Evolutionary conservation across 257 asterid genomes (phyloP).

Genomic region (Jacaranda mimosifolia): DNA sequence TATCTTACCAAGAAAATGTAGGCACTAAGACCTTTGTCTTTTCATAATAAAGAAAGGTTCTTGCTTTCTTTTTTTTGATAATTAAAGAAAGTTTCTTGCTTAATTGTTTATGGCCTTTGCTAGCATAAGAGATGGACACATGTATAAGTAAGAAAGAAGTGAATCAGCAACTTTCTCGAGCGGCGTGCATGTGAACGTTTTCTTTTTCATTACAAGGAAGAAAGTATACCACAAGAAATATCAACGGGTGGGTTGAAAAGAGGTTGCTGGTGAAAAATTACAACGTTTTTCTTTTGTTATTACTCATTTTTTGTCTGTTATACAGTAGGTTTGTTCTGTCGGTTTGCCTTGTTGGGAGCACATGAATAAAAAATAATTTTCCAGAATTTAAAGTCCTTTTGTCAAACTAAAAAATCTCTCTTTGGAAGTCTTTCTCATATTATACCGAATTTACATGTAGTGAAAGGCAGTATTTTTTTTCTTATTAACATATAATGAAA

Average conservation of each 20-base stretch:
- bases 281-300: slow-evolving; percentile 42
- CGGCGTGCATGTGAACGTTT: slow-evolving; percentile 65
- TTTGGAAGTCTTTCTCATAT: neutral
- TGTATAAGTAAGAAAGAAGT: slow-evolving; percentile 35
- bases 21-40: slow-evolving; percentile 44
- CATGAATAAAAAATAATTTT: neutral
- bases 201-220: slow-evolving; percentile 35
- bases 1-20: slow-evolving; percentile 26
- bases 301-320: slow-evolving; percentile 32
- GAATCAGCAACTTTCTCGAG: slow-evolving; percentile 66
- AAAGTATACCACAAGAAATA: slow-evolving; percentile 18
- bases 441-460: neutral
- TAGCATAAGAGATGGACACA: slow-evolving; percentile 27
- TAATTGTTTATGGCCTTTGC: neutral
- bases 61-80: neutral
- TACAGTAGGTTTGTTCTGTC: slow-evolving; percentile 16
- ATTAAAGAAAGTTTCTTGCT: neutral
- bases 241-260: slow-evolving; percentile 40
- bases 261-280: slow-evolving; percentile 27
- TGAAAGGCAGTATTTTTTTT: neutral
- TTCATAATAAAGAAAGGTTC: slow-evolving; percentile 13
- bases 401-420: neutral
- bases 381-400: neutral
- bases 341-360: slow-evolving; percentile 16
- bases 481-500: neutral